phyloP scores from a whole-genome alignment of 2,329 filamentous ascomycete genomes.

The Eutypa lata region DNA sequence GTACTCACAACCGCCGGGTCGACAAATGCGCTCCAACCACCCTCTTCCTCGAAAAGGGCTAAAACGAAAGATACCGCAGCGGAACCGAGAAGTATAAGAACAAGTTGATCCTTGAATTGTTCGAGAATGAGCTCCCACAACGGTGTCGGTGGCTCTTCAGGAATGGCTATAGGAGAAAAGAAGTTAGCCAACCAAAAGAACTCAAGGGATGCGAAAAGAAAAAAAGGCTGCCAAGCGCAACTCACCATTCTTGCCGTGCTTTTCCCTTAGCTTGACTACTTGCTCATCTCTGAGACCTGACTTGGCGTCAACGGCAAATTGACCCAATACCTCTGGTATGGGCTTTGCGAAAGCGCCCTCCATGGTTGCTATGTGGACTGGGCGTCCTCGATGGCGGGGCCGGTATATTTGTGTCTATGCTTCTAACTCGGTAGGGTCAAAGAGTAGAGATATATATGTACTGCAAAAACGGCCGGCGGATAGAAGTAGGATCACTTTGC shows the following conservation, averaged over 20 bases:
- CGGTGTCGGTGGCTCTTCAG: constrained; percentile 91
- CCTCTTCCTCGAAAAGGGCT: constrained; percentile 87
- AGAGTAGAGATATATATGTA: no score
- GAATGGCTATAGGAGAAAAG: constrained; percentile 44
- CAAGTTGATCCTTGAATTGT: constrained; percentile 98
- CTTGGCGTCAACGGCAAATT: constrained; percentile 53
- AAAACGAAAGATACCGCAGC: constrained; percentile 91
- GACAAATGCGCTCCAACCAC: constrained; percentile 96
- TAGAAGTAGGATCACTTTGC: background rate
- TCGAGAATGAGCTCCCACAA: constrained; percentile 95
- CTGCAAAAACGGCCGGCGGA: background rate
- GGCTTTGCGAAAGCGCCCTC: constrained; percentile 61
- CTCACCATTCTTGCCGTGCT: constrained; percentile 66
- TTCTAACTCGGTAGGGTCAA: background rate
- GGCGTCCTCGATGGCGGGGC: constrained; percentile 9
- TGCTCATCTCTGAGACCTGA: constrained; percentile 59
- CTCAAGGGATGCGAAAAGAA: background rate
- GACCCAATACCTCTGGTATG: constrained; percentile 55
- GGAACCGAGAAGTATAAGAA: constrained; percentile 89
- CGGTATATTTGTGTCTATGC: background rate
- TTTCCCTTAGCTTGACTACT: constrained; percentile 51
- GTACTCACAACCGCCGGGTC: constrained; percentile 85
- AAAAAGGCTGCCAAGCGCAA: constrained; percentile 8
- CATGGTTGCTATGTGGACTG: constrained; percentile 40
- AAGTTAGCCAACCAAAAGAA: background rate